Base-by-base conservation (phyloP, 441 rosid genomes). In the Corymbia citriodora region DNA sequence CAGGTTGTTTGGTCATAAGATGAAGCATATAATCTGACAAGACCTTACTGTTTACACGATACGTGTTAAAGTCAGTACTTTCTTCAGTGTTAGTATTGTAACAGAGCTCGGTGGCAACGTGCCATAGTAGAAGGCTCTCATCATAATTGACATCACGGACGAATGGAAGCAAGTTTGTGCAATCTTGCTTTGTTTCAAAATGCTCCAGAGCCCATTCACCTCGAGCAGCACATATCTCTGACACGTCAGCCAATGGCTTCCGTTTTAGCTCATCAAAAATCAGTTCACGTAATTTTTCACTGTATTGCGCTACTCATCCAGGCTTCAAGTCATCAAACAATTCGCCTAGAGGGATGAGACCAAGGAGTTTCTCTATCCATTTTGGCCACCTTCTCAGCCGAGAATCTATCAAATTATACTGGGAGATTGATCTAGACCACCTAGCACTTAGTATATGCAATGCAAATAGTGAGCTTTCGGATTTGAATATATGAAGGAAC, bases 231-330 rank as follows among this genome's bases (percentile, higher is more conserved):
- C 79, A 31, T 1, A 31, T 31, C 45, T 31, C 74, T 10, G 2
- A n/a, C 4, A 0, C 2, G 2, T 19, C 21, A 16, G 4, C 1
- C 6, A 3, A 15, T 31, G 0, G 3, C 79, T 68, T 68, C 79
- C 45, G 79, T 68, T 70, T 70, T 23, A 70, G 79, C 45, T 33
- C 25, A 70, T 17, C 1, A 33, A 70, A 31, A 70, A 17, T 33
- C 45, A 70, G 48, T 17, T 16, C 48, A 9, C 13, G 4, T 70
- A 70, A 70, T 2, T 70, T 9, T 4, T 70, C 45, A 1, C 3
- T 17, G 81, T 33, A 70, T 70, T 2, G 11, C 17, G 1, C 81
- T 33, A 3, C 13, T 10, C 45, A 13, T 70, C 23, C 45, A 33
- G 23, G 6, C 45, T 70, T 70, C 81, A 70, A 70, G 13, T 33